These are phyloP conservation scores for Talaromyces thailandensis DNA, from an alignment of 495 filamentous ascomycete genomes.

Conservation along the genomic window DNA sequence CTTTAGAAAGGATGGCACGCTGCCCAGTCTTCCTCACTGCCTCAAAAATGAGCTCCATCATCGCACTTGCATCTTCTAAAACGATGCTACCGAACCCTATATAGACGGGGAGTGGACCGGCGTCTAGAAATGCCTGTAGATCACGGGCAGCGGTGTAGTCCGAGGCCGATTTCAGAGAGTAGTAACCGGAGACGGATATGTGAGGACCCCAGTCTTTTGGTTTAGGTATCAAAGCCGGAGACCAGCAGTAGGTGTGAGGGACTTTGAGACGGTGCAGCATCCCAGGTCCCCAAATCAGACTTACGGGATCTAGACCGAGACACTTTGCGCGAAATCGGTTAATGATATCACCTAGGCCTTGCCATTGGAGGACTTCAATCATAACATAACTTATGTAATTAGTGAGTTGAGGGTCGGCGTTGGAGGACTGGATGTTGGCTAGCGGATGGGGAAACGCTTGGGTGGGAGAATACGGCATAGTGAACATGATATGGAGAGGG, in stretches of 20 bases:
- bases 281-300: constrained; percentile 48
- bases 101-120: constrained; percentile 63
- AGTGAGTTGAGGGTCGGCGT: constrained; percentile 44
- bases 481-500: constrained; percentile 77
- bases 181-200: constrained; percentile 65
- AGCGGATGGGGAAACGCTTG: constrained; percentile 46
- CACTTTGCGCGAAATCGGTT: constrained; percentile 59
- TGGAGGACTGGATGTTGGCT: constrained; percentile 42
- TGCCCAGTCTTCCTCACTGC: constrained; percentile 56
- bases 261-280: neutral
- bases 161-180: constrained; percentile 55
- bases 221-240: constrained; percentile 68
- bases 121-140: constrained; percentile 52
- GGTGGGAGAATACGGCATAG: constrained; percentile 54
- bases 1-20: constrained; percentile 67
- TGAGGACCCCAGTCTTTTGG: constrained; percentile 66
- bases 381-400: constrained; percentile 72
- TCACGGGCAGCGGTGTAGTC: constrained; percentile 53
- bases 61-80: constrained; percentile 57
- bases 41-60: constrained; percentile 60
- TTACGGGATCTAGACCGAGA: constrained; percentile 58
- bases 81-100: constrained; percentile 80
- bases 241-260: constrained; percentile 23
- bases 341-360: constrained; percentile 67
- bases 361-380: constrained; percentile 74